Evolutionary conservation across 345 rosid species (phyloP), one percentile per base, ranked within the genome.

Genomic region (Isatis tinctoria): DNA sequence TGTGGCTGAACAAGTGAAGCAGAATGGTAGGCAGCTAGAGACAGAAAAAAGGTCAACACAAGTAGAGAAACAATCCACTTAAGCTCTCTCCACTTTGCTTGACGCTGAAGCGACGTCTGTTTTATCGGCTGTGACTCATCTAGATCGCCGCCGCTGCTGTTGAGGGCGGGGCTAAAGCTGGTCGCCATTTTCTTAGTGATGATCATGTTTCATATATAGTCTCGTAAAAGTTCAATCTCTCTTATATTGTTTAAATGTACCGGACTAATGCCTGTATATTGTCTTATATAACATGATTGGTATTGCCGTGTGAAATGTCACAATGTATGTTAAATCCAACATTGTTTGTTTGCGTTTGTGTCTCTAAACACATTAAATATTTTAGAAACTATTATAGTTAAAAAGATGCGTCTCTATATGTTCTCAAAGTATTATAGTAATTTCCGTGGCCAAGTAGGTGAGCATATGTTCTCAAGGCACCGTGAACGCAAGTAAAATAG

Each of bases 1-100:
- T 10, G 10, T 24, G 72, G 49, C 48, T 53, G 72, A 67, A n/a
- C 17, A 53, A 24, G 49, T 37, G 72, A 53, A 8, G 60, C 71
- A 3, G 41, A 51, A 53, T 39, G 62, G 61, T 39, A 53, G 4
- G 39, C 11, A 39, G 16, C 24, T 52, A 39, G 27, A 26, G 60
- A 53, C 51, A 67, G 17, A 9, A 54, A n/a, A 37, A 67, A 14
- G 53, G 51, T 67, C 12, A 67, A 39, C 24, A 53, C 51, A 26
- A 68, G 10, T 4, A 68, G 17, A 39, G 8, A 53, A 39, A 27
- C 62, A 53, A 56, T 27, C 49, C 62, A 24, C 11, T 53, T 68
- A 7, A 53, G 4, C 28, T 67, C 61, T 53, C 39, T 26, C 72
- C 62, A 67, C 39, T 67, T 67, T 26, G 36, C 22, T 35, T 67